Conservation (phyloP, 1,139 yeast genomes). For the Protomyces macrosporus region DNA sequence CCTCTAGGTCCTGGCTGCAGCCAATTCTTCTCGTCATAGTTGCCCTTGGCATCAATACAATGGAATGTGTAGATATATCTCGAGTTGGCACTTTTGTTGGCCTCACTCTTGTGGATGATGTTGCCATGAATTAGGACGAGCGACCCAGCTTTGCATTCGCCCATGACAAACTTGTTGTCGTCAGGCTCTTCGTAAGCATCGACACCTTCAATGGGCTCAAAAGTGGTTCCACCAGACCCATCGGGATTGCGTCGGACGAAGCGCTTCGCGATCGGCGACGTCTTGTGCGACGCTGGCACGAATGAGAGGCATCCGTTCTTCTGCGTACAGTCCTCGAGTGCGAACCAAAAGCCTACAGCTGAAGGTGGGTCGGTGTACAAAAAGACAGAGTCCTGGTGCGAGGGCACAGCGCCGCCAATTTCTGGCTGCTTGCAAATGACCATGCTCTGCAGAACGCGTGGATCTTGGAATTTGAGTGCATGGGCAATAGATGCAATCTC, state of each 20-base stretch:
- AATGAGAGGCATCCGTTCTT: conserved; percentile 67
- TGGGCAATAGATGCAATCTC: conserved; percentile 52
- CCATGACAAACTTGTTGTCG: conserved; percentile 46
- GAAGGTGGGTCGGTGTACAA: conserved; percentile 65
- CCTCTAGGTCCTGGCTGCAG: conserved; percentile 43
- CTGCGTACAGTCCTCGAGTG: conserved; percentile 65
- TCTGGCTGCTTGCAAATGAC: conserved; percentile 72
- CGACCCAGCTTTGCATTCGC: conserved; percentile 53
- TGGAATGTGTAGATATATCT: conserved; percentile 78
- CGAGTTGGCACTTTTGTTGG: conserved; percentile 52
- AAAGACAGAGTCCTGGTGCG: conserved; percentile 73
- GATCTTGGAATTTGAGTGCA: conserved; percentile 54
- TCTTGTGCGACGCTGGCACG: conserved; percentile 69
- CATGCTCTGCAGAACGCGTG: conserved; percentile 74
- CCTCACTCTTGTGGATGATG: conserved; percentile 66
- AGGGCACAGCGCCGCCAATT: conserved; percentile 69
- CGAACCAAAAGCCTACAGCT: conserved; percentile 79
- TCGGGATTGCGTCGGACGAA: conserved; percentile 52
- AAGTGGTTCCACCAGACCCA: conserved; percentile 49
- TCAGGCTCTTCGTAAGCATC: not conserved
- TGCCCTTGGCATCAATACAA: conserved; percentile 58
- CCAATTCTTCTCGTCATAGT: conserved; percentile 67
- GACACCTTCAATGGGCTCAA: conserved; percentile 33
- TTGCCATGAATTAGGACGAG: conserved; percentile 64
- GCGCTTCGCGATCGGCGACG: conserved; percentile 54